A percentile compares a stretch with the other conserved stretches of the same genome.
phyloP scores from a whole-genome alignment of 768 basidiomycete genomes.

The Boletus speciosus region DNA sequence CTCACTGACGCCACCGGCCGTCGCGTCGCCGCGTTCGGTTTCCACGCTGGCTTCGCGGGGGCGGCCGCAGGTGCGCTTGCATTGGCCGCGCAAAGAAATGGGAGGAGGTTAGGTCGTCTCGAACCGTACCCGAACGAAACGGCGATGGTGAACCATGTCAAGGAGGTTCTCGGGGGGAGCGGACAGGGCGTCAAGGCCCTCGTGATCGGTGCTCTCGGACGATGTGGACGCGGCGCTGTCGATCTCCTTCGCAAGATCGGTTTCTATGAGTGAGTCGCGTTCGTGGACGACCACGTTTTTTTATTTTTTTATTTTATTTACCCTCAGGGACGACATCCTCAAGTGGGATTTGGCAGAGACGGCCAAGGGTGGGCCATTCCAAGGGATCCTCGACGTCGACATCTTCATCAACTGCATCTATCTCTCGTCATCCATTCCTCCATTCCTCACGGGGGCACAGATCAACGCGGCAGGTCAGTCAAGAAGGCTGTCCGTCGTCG shows the following conservation, averaged over 20 bases:
- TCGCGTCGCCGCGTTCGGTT: slow-evolving; percentile 97
- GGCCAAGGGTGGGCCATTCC: slow-evolving; percentile 93
- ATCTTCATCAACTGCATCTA: slow-evolving; percentile 99
- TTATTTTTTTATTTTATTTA: background rate
- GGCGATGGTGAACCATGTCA: slow-evolving; percentile 79
- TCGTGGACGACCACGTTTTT: background rate
- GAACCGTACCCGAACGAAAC: slow-evolving; percentile 81
- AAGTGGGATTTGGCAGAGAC: slow-evolving; percentile 99
- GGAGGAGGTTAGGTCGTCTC: slow-evolving; percentile 59
- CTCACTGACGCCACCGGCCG: slow-evolving; percentile 79
- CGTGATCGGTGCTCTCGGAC: slow-evolving; percentile 93
- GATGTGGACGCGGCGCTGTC: slow-evolving; percentile 93
- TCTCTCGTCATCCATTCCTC: slow-evolving; percentile 77
- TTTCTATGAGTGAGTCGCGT: slow-evolving; percentile 73
- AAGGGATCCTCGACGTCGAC: slow-evolving; percentile 93
- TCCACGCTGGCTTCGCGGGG: slow-evolving; percentile 98
- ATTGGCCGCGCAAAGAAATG: slow-evolving; percentile 60
- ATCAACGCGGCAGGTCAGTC: slow-evolving; percentile 67
- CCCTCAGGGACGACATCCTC: slow-evolving; percentile 77
- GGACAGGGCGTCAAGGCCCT: slow-evolving; percentile 79
- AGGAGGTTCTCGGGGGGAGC: slow-evolving; percentile 57
- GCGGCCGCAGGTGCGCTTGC: slow-evolving; percentile 90
- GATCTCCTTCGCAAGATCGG: slow-evolving; percentile 95
- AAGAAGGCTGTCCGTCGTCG: slow-evolving; percentile 75
- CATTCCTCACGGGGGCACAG: slow-evolving; percentile 72